Conservation (phyloP, 495 filamentous ascomycete genomes). For the Glarea lozoyensis region DNA sequence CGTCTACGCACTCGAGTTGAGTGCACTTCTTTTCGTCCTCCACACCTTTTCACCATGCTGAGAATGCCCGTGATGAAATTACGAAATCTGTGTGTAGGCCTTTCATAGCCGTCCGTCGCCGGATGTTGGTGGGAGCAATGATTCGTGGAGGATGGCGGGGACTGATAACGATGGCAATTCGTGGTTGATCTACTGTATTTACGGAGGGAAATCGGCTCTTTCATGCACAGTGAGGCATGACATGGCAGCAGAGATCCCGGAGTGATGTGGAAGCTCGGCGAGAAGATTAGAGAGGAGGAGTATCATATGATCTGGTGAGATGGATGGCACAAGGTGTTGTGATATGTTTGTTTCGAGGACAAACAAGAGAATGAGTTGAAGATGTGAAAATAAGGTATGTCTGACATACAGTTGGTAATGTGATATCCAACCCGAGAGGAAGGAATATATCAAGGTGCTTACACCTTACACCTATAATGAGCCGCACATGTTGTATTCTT, state of each 20-base stretch:
- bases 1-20: neutral
- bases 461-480: too few relatives aligned
- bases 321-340: too few relatives aligned
- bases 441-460: too few relatives aligned
- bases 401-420: too few relatives aligned
- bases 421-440: too few relatives aligned
- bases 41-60: neutral
- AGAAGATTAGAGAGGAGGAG: too few relatives aligned
- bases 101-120: too few relatives aligned
- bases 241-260: neutral
- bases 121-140: constrained; percentile 2
- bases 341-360: too few relatives aligned
- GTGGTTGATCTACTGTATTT: constrained; percentile 7
- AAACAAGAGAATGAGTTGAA: too few relatives aligned
- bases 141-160: constrained; percentile 12
- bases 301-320: too few relatives aligned
- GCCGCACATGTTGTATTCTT: too few relatives aligned
- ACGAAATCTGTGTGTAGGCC: neutral
- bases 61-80: neutral
- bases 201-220: constrained; percentile 11
- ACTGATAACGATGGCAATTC: constrained; percentile 8
- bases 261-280: neutral
- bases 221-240: neutral
- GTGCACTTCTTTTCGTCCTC: neutral
- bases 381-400: too few relatives aligned